phyloP scores from a whole-genome alignment of 768 basidiomycete genomes.

The Coprinopsis cinerea region DNA sequence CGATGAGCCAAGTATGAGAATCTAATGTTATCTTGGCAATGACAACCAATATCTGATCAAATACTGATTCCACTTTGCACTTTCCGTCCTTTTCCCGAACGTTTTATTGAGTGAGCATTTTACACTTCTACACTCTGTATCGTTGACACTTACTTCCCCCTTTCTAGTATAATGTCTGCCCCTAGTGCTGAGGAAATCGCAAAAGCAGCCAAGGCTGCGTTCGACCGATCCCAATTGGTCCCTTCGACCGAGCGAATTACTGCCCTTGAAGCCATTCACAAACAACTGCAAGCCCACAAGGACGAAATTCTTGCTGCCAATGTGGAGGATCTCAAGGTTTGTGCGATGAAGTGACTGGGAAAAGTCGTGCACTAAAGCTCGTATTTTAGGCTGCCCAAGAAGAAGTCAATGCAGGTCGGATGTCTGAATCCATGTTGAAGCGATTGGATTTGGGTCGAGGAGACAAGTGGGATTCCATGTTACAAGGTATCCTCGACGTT shows the following conservation, averaged over 20 bases:
- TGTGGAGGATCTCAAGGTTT: constrained; percentile 69
- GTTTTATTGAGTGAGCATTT: too few species aligned
- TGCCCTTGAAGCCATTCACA: constrained; percentile 67
- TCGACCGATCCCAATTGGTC: constrained; percentile 82
- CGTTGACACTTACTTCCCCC: constrained; percentile 1
- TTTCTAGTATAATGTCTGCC: constrained; percentile 14
- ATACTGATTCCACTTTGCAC: too few species aligned
- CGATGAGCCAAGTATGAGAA: constrained; percentile 1
- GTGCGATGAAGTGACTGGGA: constrained; percentile 6
- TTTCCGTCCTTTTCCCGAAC: too few species aligned
- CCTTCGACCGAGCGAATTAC: constrained; percentile 57
- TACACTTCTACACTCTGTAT: not conserved
- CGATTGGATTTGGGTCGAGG: constrained; percentile 73
- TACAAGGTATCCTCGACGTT: constrained; percentile 86
- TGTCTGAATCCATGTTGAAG: constrained; percentile 79
- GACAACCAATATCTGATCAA: constrained; percentile 3
- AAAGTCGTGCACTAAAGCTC: not conserved
- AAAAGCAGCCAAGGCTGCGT: constrained; percentile 72
- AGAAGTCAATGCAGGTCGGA: constrained; percentile 78
- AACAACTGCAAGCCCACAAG: constrained; percentile 59
- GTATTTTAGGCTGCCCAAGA: constrained; percentile 57
- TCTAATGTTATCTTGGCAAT: constrained; percentile 6
- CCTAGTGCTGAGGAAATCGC: constrained; percentile 51
- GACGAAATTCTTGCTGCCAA: constrained; percentile 77
- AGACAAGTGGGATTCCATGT: constrained; percentile 94